Evolutionary conservation across 345 rosid genomes (phyloP), one percentile per base, ranked within the genome.

Genomic region (Noccaea bulbosa): DNA sequence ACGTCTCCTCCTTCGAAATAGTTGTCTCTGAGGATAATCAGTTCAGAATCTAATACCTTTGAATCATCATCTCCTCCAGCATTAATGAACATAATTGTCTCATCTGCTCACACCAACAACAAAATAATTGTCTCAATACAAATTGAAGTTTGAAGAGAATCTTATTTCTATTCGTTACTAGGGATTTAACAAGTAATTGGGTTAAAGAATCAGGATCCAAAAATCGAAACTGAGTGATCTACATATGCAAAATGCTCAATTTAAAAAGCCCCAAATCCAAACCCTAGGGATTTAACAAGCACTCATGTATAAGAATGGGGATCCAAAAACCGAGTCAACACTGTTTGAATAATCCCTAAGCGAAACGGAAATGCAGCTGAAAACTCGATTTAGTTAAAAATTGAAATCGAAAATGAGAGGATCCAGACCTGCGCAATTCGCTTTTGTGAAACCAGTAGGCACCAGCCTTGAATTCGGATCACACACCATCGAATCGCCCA

Each of bases 1-100:
- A 84, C 91, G 52, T 75, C 82, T 15, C 98, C 98, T 61, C 96
- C 98, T 62, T 82, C 75, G 45, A 74, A 93, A 85, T 75, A 83
- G 1, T 75, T 67, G 50, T 92, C 96, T 50, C 67, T 80, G 53
- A 72, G 41, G 65, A 91, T 67, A 64, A 67, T 83, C 62, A 85
- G 3, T 4, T 65, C 73, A 50, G 80, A 80, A 69, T 85, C 90
- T 54, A 52, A 80, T 44, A 73, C 82, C 73, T 67, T 55, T 2
- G 83, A 45, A 55, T 79, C 81, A 55, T 79, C 81, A 75, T 74
- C 86, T 22, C 87, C 88, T 53, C 98, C 99, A 50, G 88, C 89
- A 70, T 92, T 90, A 74, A 92, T 83, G 73, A 92, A 90, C 81
- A 86, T 75, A 24, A 88, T 61, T 12, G 74, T 67, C 55, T 83